A percentile compares a stretch with the other conserved stretches of the same genome.
phyloP scores from a whole-genome alignment of 1,139 yeast species.

The Eremothecium coryli region DNA sequence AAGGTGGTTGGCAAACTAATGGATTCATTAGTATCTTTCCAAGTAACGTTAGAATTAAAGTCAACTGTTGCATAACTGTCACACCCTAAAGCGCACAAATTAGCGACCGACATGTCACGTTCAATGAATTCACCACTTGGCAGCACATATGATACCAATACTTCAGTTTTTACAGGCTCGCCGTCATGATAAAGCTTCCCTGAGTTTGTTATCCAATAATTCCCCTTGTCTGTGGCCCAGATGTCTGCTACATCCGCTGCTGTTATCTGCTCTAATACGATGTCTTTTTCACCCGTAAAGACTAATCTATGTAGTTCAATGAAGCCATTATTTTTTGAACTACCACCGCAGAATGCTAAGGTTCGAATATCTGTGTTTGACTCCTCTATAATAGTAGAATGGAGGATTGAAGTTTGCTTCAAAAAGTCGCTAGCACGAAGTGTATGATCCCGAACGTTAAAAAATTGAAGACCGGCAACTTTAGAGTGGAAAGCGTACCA shows the following conservation, averaged over 20 bases:
- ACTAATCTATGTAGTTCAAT: conserved; percentile 7
- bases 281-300: neutral
- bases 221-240: conserved; percentile 7
- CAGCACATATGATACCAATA: neutral
- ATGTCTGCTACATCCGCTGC: neutral
- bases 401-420: conserved; percentile 6
- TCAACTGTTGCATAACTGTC: neutral
- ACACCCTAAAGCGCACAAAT: neutral
- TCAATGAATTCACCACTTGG: neutral
- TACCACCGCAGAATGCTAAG: conserved; percentile 12
- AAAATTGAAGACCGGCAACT: neutral
- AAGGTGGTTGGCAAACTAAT: neutral
- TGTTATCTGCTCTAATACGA: neutral
- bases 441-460: neutral
- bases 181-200: neutral
- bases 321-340: conserved; percentile 10
- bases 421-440: neutral
- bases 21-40: neutral
- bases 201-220: conserved; percentile 5
- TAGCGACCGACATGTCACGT: neutral
- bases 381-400: conserved; percentile 8
- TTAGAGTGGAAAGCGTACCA: neutral
- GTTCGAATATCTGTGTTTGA: conserved; percentile 6
- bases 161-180: neutral
- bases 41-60: neutral